Percentiles rank a stretch among this genome's conserved stretches.
These are phyloP conservation scores for Lactarius vividus DNA, from an alignment of 768 basidiomycete genomes.

Conservation along the genomic window DNA sequence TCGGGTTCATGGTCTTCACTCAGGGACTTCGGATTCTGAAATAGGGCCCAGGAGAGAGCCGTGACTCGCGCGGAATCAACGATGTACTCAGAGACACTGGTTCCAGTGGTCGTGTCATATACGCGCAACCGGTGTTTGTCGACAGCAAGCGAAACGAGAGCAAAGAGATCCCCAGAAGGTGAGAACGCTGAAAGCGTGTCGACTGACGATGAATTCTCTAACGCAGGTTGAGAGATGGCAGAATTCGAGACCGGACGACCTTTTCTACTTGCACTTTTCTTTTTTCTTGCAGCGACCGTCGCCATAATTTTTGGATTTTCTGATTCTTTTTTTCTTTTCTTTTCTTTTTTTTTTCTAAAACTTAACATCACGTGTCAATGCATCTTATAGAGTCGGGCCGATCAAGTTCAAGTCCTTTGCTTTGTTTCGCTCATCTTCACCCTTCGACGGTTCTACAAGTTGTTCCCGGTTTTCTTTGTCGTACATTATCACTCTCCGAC, in stretches of 20 bases:
- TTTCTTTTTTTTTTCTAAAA: not conserved
- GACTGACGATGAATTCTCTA: constrained; percentile 45
- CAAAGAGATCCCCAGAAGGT: constrained; percentile 52
- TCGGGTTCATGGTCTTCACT: constrained; percentile 30
- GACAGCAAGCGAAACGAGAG: constrained; percentile 59
- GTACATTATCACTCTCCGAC: not conserved
- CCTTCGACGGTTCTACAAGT: not conserved
- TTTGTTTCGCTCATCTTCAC: not conserved
- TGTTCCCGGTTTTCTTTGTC: not conserved
- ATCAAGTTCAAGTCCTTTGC: not conserved
- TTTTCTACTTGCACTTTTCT: constrained; percentile 50
- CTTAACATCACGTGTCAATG: constrained; percentile 13
- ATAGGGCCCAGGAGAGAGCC: constrained; percentile 49
- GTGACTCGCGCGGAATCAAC: constrained; percentile 56
- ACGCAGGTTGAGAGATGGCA: constrained; percentile 53
- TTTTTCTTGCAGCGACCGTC: constrained; percentile 50
- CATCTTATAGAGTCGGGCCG: constrained; percentile 3
- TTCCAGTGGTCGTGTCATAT: constrained; percentile 55
- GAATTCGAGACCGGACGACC: constrained; percentile 54
- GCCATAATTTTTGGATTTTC: constrained; percentile 36
- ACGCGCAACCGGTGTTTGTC: constrained; percentile 72
- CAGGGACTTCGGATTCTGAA: constrained; percentile 34
- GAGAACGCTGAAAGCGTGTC: constrained; percentile 58
- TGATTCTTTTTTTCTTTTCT: not conserved
- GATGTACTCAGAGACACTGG: constrained; percentile 55